Conservation (phyloP, 805 yeast species). For the Jamesozyma lodderae region DNA sequence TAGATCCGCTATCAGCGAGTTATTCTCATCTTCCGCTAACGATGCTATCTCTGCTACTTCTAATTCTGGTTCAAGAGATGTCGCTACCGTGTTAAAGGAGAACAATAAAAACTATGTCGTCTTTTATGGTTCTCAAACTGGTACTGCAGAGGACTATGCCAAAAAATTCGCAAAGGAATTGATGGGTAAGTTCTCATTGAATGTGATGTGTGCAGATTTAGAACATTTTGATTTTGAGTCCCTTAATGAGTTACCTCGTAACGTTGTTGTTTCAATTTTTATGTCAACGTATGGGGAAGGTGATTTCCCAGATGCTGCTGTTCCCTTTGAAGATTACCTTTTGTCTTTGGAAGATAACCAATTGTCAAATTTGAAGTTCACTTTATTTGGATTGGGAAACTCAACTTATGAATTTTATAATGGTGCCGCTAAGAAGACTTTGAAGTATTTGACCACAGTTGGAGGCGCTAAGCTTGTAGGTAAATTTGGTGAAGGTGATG, state of each 20-base stretch:
- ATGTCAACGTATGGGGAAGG: constrained; percentile 97
- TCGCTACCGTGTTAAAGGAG: constrained; percentile 46
- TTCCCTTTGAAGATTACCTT: constrained; percentile 63
- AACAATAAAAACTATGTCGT: constrained; percentile 70
- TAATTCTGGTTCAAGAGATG: constrained; percentile 42
- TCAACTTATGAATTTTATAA: constrained; percentile 89
- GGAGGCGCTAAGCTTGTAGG: constrained; percentile 72
- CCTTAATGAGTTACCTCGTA: constrained; percentile 51
- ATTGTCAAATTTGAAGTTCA: constrained; percentile 51
- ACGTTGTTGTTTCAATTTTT: constrained; percentile 57
- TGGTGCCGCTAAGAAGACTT: constrained; percentile 61
- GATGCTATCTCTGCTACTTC: constrained; percentile 26
- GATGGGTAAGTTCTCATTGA: constrained; percentile 69
- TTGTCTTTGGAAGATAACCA: constrained; percentile 31
- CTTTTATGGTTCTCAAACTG: constrained; percentile 92
- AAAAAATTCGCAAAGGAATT: constrained; percentile 84
- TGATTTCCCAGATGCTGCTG: constrained; percentile 92
- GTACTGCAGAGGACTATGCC: constrained; percentile 97
- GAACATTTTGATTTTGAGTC: constrained; percentile 83
- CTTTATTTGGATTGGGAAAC: constrained; percentile 89
- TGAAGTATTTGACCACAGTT: constrained; percentile 36
- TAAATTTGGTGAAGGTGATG: constrained; percentile 83
- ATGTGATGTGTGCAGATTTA: constrained; percentile 77
- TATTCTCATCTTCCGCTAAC: constrained; percentile 22
- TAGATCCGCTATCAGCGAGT: not conserved